Base-by-base conservation (phyloP, 2,329 filamentous ascomycete species). In the Fusarium metavorans region DNA sequence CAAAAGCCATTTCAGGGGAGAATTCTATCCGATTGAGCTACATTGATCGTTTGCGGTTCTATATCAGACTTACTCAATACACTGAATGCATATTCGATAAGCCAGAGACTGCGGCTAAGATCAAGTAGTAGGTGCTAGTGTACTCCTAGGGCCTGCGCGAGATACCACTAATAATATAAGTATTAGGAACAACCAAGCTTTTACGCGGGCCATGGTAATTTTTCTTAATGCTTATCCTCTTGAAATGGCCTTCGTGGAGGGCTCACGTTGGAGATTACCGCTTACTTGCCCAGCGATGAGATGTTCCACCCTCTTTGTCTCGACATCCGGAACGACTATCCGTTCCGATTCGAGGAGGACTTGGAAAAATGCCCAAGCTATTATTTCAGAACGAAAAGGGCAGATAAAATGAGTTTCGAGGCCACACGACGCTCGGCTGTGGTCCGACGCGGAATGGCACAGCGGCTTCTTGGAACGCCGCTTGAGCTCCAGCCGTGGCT, bases 231-330 rank as follows among this genome's bases (percentile, higher is more conserved):
- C 27, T 32, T 75, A 10, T 72, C 71, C 4, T 23, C 48, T 27
- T 75, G 71, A 71, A 18, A 48, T 39, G 64, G 68, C 23, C 27
- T 13, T 13, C n/a, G 43, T 14, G 70, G 70, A 48, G 73, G 73
- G 8, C 61, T 75, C 4, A 57, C 48, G 4, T 50, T 75, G 6
- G 68, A 75, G 30, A 66, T 75, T 32, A 37, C 58, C 9, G 64
- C 69, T 27, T 35, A 50, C 37, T 74, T 71, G 13, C 71, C 73
- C 1, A 72, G 66, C 35, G 73, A 75, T 27, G 30, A 50, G 25
- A 27, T 7, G 18, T 50, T 56, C 30, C 67, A 66, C 39, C 39
- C 39, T 41, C 39, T 41, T n/a, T n/a, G n/a, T 20, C 39, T 41
- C 39, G 39, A 41, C 10, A n/a, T 68, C 23, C 45, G 45, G 11